These are phyloP conservation scores for Lichtheimia corymbifera DNA, from an alignment of 371 early-diverging fungal species.

Conservation along the genomic window DNA sequence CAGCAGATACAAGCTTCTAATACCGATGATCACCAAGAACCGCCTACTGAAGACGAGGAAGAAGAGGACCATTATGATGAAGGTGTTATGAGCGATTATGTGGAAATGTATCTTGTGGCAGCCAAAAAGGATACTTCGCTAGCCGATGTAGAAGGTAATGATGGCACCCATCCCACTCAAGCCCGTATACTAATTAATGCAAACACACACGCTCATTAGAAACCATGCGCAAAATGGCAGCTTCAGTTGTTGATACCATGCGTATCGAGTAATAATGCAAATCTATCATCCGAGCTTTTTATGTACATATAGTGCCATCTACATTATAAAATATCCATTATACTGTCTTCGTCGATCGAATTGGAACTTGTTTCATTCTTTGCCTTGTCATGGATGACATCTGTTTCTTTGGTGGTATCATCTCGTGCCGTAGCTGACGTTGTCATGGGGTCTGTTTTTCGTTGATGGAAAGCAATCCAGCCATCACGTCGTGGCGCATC, in stretches of 20 bases:
- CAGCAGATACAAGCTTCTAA: background rate
- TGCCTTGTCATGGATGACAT: too few species aligned
- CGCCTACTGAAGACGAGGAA: constrained; percentile 17
- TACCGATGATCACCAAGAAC: constrained; percentile 17
- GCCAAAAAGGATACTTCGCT: constrained; percentile 62
- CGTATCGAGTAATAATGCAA: constrained; percentile 21
- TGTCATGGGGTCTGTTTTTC: constrained; percentile 20
- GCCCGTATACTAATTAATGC: background rate
- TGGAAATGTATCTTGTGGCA: constrained; percentile 62
- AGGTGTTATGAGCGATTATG: constrained; percentile 25
- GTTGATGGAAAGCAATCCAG: constrained; percentile 62
- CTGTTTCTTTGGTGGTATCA: too few species aligned
- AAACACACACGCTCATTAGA: constrained; percentile 21
- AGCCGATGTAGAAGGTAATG: constrained; percentile 54
- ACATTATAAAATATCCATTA: background rate
- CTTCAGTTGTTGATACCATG: constrained; percentile 29
- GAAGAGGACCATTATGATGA: constrained; percentile 3
- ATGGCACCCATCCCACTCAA: background rate
- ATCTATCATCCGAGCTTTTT: background rate
- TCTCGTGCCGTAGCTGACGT: too few species aligned
- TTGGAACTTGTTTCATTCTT: too few species aligned
- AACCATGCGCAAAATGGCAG: constrained; percentile 35
- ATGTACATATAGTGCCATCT: constrained; percentile 1
- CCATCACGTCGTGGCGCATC: constrained; percentile 48
- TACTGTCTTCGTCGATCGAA: too few species aligned